Evolutionary conservation across 805 yeast species (phyloP), one percentile per base, ranked within the genome.

Genomic region (Zygotorulaspora florentina): DNA sequence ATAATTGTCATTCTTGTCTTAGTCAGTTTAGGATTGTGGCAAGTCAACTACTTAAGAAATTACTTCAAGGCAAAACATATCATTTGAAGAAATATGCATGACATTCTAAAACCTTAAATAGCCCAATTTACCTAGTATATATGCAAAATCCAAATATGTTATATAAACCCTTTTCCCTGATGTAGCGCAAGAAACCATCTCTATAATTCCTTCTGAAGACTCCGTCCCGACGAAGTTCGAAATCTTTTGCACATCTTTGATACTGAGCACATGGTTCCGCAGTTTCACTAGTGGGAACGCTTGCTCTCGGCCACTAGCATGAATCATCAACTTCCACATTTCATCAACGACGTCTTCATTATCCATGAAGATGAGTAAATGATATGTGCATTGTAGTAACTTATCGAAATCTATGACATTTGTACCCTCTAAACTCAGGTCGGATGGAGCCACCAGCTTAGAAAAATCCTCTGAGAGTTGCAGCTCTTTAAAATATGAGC

Each of bases 41-140:
- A 93, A 75, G 76, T 93, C 55, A 79, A 81, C 57, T 93, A 93
- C 71, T 77, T 93, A 71, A 84, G 96, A 72, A 84, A 86, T 66
- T 93, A 87, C 74, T 93, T 93, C 83, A 83, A 80, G 69, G 79
- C 88, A 37, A 86, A 85, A 67, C 91, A 86, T 63, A 85, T 86
- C 58, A 77, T 85, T 54, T 83, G 50, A 46, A 13, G 15, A n/a
- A 28, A 25, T n/a, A 7, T 34, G 30, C 18, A n/a, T 16, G 7
- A 13, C 20, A 33, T 39, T 51, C 48, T 20, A 57, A 47, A 54
- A 59, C 31, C 61, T 53, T 38, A 73, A 52, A 40, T 68, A 66
- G 4, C 80, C 80, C 15, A 76, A 47, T 48, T 74, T 72, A 1
- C 81, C 83, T 46, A 78, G 49, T 9, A 75, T 58, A 44, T 68